Percentiles rank a stretch among this genome's conserved stretches.
These are phyloP conservation scores for Pharus latifolius DNA, from an alignment of 176 grass and related monocot genomes.

Conservation along the genomic window DNA sequence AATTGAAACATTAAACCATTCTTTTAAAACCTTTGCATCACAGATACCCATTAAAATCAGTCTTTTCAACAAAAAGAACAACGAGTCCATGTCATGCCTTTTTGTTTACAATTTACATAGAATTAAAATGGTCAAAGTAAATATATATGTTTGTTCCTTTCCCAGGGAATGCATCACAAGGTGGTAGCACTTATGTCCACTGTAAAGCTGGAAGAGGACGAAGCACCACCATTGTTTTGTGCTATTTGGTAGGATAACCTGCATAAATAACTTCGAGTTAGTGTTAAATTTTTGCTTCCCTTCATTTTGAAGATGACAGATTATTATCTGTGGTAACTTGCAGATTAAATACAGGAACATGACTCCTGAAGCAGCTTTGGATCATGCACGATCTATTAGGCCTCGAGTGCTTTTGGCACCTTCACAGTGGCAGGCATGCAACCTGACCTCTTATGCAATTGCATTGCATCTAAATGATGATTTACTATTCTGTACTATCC, in stretches of 20 bases:
- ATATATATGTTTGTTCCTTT: not conserved
- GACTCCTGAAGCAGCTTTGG: slow-evolving; percentile 52
- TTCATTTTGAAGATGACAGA: not conserved
- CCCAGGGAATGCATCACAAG: slow-evolving; percentile 44
- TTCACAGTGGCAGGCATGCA: slow-evolving; percentile 49
- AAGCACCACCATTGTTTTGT: slow-evolving; percentile 79
- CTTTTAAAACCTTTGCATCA: not conserved
- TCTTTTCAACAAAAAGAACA: no score
- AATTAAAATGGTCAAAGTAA: not conserved
- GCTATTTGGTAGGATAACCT: slow-evolving; percentile 57
- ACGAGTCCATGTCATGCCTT: not conserved
- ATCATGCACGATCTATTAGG: slow-evolving; percentile 52
- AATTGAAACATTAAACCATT: not conserved
- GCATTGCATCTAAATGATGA: not conserved
- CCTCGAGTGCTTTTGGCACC: slow-evolving; percentile 59
- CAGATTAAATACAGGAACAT: slow-evolving; percentile 74
- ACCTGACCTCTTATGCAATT: not conserved
- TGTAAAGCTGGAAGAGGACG: slow-evolving; percentile 93
- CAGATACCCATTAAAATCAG: no score
- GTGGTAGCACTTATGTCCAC: slow-evolving; percentile 67
- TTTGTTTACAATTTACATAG: not conserved
- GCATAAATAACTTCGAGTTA: not conserved
- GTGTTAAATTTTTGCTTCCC: not conserved
- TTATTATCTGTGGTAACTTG: slow-evolving; percentile 9
- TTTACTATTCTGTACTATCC: not conserved